Conservation (phyloP, 2,329 filamentous ascomycete genomes). For the Aureobasidium sp. region DNA sequence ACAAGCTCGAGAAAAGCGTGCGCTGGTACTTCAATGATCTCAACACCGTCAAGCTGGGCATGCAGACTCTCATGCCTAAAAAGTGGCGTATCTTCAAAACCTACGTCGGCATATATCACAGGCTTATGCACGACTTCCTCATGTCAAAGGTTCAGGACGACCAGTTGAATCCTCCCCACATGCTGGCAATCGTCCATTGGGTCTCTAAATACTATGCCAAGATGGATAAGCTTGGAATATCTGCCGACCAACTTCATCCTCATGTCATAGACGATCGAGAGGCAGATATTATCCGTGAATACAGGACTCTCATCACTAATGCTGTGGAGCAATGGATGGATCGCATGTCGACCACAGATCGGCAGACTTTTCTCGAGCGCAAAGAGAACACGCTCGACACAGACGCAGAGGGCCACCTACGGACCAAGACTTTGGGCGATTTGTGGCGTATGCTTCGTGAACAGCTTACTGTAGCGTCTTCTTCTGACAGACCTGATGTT, state of each 20-base stretch:
- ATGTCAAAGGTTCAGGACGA: slow-evolving; percentile 75
- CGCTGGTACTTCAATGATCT: slow-evolving; percentile 98
- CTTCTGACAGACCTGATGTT: slow-evolving; percentile 80
- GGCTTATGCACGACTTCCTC: slow-evolving; percentile 91
- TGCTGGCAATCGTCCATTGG: slow-evolving; percentile 90
- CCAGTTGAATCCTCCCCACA: slow-evolving; percentile 75
- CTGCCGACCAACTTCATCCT: slow-evolving; percentile 67
- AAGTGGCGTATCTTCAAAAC: slow-evolving; percentile 94
- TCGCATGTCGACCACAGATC: slow-evolving; percentile 77
- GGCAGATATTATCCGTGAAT: slow-evolving; percentile 84
- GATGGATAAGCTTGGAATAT: slow-evolving; percentile 83
- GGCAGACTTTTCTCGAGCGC: slow-evolving; percentile 71
- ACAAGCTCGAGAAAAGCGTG: slow-evolving; percentile 75
- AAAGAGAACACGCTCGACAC: slow-evolving; percentile 74
- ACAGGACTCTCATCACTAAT: slow-evolving; percentile 89
- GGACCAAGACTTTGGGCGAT: slow-evolving; percentile 84
- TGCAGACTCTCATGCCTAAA: slow-evolving; percentile 85
- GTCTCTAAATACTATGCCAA: slow-evolving; percentile 93
- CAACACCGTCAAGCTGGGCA: slow-evolving; percentile 87
- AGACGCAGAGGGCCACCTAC: slow-evolving; percentile 84
- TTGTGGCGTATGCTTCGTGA: slow-evolving; percentile 98
- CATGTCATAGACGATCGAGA: slow-evolving; percentile 89
- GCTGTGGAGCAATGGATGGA: slow-evolving; percentile 98
- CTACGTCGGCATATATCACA: slow-evolving; percentile 86
- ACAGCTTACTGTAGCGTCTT: slow-evolving; percentile 77